A percentile compares a stretch with the other conserved stretches of the same genome.
Conservation (phyloP, 768 basidiomycete species). For the Gloeophyllum trabeum region DNA sequence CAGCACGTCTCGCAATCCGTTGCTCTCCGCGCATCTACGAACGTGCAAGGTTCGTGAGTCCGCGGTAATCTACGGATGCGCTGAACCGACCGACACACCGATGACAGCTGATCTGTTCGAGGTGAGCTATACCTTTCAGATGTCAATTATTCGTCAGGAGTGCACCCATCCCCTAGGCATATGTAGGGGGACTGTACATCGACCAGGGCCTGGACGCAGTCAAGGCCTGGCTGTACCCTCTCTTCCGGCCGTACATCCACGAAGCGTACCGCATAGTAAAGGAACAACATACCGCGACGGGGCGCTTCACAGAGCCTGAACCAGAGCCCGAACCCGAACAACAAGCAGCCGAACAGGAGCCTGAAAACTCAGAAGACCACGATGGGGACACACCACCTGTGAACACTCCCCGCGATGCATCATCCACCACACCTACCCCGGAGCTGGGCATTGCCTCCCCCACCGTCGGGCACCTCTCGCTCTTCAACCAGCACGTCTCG, state of each 20-base stretch:
- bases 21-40: conserved; percentile 52
- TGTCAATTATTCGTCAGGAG: not conserved
- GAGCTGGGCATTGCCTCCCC: conserved; percentile 12
- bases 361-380: too few relatives aligned
- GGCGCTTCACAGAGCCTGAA: conserved; percentile 28
- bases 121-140: conserved; percentile 26
- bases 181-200: conserved; percentile 65
- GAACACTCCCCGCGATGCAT: conserved; percentile 5
- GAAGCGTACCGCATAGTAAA: conserved; percentile 57
- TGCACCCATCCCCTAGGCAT: conserved; percentile 34
- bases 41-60: conserved; percentile 51
- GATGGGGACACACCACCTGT: too few relatives aligned
- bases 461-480: conserved; percentile 53
- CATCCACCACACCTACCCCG: not conserved
- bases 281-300: conserved; percentile 56
- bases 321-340: conserved; percentile 13
- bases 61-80: conserved; percentile 7
- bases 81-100: conserved; percentile 1
- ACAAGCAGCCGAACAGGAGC: too few relatives aligned
- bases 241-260: conserved; percentile 52
- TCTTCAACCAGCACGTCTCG: conserved; percentile 74
- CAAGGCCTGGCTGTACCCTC: conserved; percentile 44
- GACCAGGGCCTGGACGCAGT: conserved; percentile 55
- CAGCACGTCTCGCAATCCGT: conserved; percentile 67
- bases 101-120: conserved; percentile 79